Base-by-base conservation (phyloP, 2,329 filamentous ascomycete species). In the Arachnomyces sp. region DNA sequence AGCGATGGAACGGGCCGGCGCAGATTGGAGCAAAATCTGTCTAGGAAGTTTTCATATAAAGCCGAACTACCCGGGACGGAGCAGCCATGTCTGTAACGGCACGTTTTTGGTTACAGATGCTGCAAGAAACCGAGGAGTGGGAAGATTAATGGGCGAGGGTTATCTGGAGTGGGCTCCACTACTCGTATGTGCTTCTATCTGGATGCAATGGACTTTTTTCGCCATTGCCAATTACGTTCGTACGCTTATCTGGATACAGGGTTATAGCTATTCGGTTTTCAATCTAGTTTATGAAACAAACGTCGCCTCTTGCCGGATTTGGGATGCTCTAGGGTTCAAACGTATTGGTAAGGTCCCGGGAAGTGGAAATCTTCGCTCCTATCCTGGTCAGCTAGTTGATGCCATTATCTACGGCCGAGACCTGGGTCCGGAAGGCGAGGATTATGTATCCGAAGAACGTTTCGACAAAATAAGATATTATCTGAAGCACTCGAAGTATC, bases 391-490 rank as follows among this genome's bases (percentile, higher is more conserved):
- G 48, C 72, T 82, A 45, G 76, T 86, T 45, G 82, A 86, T 63
- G 83, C 81, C 56, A 85, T 86, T 60, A 85, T 86, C 46, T 86
- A 84, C 65, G 88, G 88, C 4, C 68, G 77, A 16, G 76, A 80
- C 42, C 57, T 74, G 16, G 72, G 68, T 46, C 65, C 70, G 29
- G 82, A 86, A 54, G 77, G 75, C 53, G 86, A 92, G 59, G 86
- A 92, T 61, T 82, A 86, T 60, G 83, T 90, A 54, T 89, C 84
- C 63, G 89, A 95, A 71, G 89, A 95, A 69, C 86, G 92, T 52
- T 96, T 96, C 72, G 90, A 95, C 72, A 95, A 95, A 73, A 96
- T 96, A 61, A 84, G 89, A 57, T 96, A 86, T 72, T 96, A 96
- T 66, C 80, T 96, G 58, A 93, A 94, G 67, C 87, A 89, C 62